Base-by-base conservation (phyloP, 768 basidiomycete genomes). In the Crassisporium funariophilum region DNA sequence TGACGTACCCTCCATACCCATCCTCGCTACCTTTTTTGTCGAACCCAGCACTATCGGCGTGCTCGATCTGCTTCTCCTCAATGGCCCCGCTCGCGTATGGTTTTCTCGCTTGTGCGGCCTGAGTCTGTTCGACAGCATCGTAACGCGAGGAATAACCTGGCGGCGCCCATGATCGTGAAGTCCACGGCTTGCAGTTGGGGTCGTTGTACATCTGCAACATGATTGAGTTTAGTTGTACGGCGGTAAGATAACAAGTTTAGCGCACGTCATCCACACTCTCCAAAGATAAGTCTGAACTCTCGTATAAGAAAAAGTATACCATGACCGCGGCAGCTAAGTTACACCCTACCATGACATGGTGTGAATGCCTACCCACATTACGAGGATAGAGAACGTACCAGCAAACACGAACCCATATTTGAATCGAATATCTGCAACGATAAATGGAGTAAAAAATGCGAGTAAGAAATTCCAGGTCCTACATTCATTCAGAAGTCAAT, bases 391-490 rank as follows among this genome's bases (percentile, higher is more conserved):
- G 16, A 16, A 54, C 69, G 49, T 61, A 70, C 80, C 77, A 10
- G 84, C 85, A 60, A 89, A 88, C 29, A 88, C 72, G 61, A 81
- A 89, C 4, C 87, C 86, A 62, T 84, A 88, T 25, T 70, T 64
- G 66, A 78, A 88, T 7, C 62, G 38, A 56, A 88, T 88, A 10
- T 73, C 68, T 15, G 49, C 60, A 3, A 69, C 70, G 58, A 88
- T 88, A 65, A 86, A 85, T 0, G 86, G 84, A n/a, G 86, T 88
- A 70, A 86, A 86, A 76, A 88, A 88, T 0, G 83, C 84, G 44
- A 87, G 67, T 27, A 86, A 68, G 71, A 86, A 85, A 60, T 85
- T 84, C 79, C 78, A 86, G 3, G 77, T 62, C 79, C 75, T 65
- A 21, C 6, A 23, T 22, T 34, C 9, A 15, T 8, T 13, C 1